Evolutionary conservation across 441 rosid species (phyloP), one percentile per base, ranked within the genome.

Genomic region (Hura crepitans): DNA sequence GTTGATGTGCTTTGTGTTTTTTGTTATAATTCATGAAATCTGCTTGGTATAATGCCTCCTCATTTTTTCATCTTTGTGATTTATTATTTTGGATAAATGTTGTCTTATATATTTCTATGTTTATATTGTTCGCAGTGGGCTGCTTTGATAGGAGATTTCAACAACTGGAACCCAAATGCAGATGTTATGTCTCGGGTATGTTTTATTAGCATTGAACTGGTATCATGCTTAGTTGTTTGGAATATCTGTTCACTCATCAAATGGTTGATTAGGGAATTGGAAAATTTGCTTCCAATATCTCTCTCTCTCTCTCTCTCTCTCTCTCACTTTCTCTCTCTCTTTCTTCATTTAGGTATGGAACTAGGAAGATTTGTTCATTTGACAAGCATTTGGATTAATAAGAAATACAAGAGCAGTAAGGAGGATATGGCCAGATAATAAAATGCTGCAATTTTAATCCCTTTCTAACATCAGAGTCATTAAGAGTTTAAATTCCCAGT

Each of bases 141-240:
- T 61, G 84, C 99, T 61, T 76, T 94, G 79, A 89, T 94, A 50
- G 99, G 99, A 78, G 99, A 94, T 83, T 94, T 94, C 74, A 94
- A 94, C 82, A 90, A 86, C 75, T 94, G 97, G 99, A 84, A 92
- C 76, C 85, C 99, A 10, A 86, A 85, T 71, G 88, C 97, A 70
- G 91, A 92, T 83, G 82, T 87, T 66, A 89, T 94, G 97, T 77
- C 80, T 70, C 85, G 57, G 91, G 99, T 94, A 89, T 80, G 82
- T 68, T 74, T 49, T 70, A 62, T 53, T 75, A 61, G 39, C 23
- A 6, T 59, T 54, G 53, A 25, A 49, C 55, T 37, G 35, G 6
- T 64, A 10, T 45, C 14, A 46, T 20, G 17, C 8, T 23, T 3
- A 6, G 18, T 37, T 39, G 31, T 47, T 51, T 35, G 56, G 39